Base-by-base conservation (phyloP, 208 protist genomes). In the Wallacemonas sp. region DNA sequence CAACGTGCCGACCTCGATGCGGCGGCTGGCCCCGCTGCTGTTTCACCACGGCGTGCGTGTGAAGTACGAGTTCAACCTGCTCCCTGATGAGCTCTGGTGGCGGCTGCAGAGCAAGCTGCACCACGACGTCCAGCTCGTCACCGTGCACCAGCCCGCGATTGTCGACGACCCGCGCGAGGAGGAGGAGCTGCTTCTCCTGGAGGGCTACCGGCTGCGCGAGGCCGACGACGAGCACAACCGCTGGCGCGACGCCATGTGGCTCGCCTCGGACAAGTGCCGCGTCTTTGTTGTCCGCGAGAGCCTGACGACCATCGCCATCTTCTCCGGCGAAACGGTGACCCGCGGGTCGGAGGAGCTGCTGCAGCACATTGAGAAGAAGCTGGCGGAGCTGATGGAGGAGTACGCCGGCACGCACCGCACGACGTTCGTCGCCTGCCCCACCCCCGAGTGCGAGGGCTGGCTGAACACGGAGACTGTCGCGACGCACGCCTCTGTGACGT, bases 61-160 rank as follows among this genome's bases (percentile, higher is more conserved):
- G 39, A 76, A 73, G 44, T 78, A 94, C 61, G 70, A 83, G 74
- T 97, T 97, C 72, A 97, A 93, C 69, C 72, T 95, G 20, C 83
- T 95, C 22, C 89, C 92, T 12, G 83, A 93, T 54, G 89, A 95
- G 74, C 67, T 91, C 66, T 97, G 89, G 89, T 93, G 78, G 79
- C 81, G 89, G 12, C 74, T 97, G 31, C 87, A 94, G 81, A 80
- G 76, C 61, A 68, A 68, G 49, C 70, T 97, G 73, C 77, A 95
- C 57, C 41, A 65, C 42, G 68, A 81, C 61, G 65, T 82, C 3
- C 81, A 86, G 25, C 61, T 74, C 16, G 68, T 97, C 25, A 77
- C 77, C 2, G 76, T 94, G 28, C 79, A 91, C 61, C 78, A 92
- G 62, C 86, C 87, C 4, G 67, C 68, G 4, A 74, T 64, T 42